phyloP scores from a whole-genome alignment of 2,329 filamentous ascomycete genomes.

The Talaromyces verruculosus region DNA sequence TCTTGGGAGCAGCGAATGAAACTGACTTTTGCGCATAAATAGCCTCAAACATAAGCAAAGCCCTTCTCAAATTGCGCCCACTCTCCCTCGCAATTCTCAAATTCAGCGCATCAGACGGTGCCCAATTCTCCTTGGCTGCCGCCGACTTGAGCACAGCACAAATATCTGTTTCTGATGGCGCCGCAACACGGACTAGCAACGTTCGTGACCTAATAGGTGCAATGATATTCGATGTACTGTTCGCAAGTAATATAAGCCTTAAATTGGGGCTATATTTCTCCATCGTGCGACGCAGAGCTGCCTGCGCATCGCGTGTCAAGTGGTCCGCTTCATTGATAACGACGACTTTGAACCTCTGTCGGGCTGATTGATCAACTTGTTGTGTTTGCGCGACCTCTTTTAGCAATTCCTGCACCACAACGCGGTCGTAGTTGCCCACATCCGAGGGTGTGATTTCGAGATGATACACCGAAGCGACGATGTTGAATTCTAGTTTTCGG shows the following conservation, averaged over 20 bases:
- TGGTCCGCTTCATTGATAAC: slow-evolving; percentile 99
- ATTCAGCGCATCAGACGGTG: slow-evolving; percentile 72
- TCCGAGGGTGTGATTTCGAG: slow-evolving; percentile 97
- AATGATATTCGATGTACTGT: slow-evolving; percentile 97
- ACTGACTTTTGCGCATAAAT: slow-evolving; percentile 94
- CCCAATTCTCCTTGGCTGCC: slow-evolving; percentile 80
- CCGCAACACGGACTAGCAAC: slow-evolving; percentile 84
- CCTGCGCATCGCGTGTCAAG: slow-evolving; percentile 89
- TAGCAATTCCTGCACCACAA: slow-evolving; percentile 90
- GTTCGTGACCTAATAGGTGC: slow-evolving; percentile 94
- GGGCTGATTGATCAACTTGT: slow-evolving; percentile 90
- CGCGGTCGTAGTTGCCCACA: slow-evolving; percentile 92
- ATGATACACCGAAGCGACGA: slow-evolving; percentile 95
- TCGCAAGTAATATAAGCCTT: slow-evolving; percentile 85
- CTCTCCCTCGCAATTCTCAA: slow-evolving; percentile 85
- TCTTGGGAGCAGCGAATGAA: no score
- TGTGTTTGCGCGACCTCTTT: slow-evolving; percentile 99
- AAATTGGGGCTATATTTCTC: slow-evolving; percentile 98
- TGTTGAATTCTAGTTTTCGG: slow-evolving; percentile 98
- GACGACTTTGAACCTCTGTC: slow-evolving; percentile 95
- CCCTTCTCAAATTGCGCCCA: slow-evolving; percentile 83
- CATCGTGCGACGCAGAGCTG: slow-evolving; percentile 92
- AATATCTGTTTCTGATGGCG: slow-evolving; percentile 83
- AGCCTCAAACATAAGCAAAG: slow-evolving; percentile 94
- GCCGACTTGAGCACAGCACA: slow-evolving; percentile 68